Conservation (phyloP, 2,329 filamentous ascomycete species). For the Aspergillus chevalieri region DNA sequence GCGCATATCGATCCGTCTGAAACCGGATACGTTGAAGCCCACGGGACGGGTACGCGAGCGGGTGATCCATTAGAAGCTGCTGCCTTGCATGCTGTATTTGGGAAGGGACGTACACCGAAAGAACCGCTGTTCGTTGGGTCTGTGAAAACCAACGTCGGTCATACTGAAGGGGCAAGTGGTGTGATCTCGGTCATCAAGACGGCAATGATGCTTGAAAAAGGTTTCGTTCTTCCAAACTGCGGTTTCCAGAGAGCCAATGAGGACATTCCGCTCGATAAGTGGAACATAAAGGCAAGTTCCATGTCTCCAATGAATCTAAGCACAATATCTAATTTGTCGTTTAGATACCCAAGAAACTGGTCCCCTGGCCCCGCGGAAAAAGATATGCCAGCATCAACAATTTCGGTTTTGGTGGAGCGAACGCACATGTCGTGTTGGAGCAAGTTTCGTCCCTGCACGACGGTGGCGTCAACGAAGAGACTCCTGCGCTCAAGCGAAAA, state of each 20-base stretch:
- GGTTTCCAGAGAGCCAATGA: constrained; percentile 25
- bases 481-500: constrained; percentile 7
- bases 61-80: constrained; percentile 53
- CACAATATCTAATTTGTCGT: not conserved
- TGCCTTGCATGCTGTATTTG: constrained; percentile 40
- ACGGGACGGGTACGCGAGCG: constrained; percentile 52
- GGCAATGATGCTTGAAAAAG: constrained; percentile 20
- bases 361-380: constrained; percentile 22
- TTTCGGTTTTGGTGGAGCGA: constrained; percentile 25
- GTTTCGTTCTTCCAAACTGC: constrained; percentile 19
- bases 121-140: constrained; percentile 16
- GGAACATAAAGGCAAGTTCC: constrained; percentile 11
- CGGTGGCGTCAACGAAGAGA: constrained; percentile 10
- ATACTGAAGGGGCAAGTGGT: constrained; percentile 23
- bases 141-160: constrained; percentile 21
- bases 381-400: constrained; percentile 21
- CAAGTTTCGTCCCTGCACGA: constrained; percentile 9
- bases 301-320: not conserved
- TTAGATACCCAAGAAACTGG: not conserved
- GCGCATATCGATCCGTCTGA: constrained; percentile 27
- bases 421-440: constrained; percentile 22
- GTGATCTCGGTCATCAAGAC: constrained; percentile 27
- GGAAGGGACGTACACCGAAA: not conserved
- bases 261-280: constrained; percentile 17
- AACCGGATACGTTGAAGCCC: constrained; percentile 40